Evolutionary conservation across 192 early-diverging fungal genomes (phyloP).

Genomic region (Coemansia sp.): DNA sequence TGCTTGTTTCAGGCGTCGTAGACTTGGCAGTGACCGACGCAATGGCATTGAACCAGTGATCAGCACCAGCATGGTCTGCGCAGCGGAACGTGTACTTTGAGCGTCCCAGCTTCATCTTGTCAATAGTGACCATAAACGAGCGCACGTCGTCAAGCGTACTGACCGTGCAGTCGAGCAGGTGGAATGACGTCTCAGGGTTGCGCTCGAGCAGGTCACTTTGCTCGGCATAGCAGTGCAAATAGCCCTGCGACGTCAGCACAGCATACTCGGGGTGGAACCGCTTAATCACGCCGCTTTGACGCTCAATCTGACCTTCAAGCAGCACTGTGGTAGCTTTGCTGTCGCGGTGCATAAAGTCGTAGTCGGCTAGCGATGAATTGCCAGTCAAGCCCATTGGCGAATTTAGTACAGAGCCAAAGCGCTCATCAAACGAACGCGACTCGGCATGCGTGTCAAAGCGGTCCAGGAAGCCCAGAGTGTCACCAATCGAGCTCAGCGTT

Average conservation of each 20-base stretch:
- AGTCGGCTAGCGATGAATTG: conserved; percentile 25
- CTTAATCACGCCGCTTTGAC: conserved; percentile 39
- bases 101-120: conserved; percentile 33
- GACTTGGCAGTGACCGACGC: conserved; percentile 12
- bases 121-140: conserved; percentile 16
- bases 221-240: conserved; percentile 41
- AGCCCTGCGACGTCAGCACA: conserved; percentile 34
- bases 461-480: conserved; percentile 22
- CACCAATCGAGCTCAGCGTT: conserved; percentile 12
- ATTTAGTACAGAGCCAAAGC: conserved; percentile 26
- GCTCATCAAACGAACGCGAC: conserved; percentile 28
- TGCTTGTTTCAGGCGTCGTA: conserved; percentile 2
- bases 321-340: conserved; percentile 30
- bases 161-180: conserved; percentile 27
- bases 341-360: conserved; percentile 48
- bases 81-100: conserved; percentile 34
- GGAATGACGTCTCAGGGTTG: conserved; percentile 33
- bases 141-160: conserved; percentile 20
- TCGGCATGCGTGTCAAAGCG: conserved; percentile 24
- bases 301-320: conserved; percentile 42
- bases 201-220: conserved; percentile 33
- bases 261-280: conserved; percentile 29
- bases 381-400: conserved; percentile 36
- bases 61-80: conserved; percentile 8
- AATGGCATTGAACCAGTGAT: conserved; percentile 40